Percentiles rank a stretch among this genome's conserved stretches.
Evolutionary conservation across 441 rosid species (phyloP).

Genomic region (Kokia cookei): DNA sequence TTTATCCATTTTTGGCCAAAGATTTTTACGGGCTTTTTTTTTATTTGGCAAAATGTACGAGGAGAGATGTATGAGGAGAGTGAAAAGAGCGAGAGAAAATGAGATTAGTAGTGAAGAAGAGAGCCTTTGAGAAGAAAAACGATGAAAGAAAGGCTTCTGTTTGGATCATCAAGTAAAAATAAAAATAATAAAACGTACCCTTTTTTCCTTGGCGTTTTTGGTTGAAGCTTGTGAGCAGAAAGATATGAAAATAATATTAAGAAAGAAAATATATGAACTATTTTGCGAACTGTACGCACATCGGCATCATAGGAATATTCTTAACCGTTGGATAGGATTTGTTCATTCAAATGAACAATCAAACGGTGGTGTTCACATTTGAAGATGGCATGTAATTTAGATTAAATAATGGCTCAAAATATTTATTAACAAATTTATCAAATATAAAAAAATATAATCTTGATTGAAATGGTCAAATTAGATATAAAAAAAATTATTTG

Average conservation of each 20-base stretch:
- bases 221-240: not conserved
- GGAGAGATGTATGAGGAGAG: not conserved
- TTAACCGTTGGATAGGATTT: not conserved
- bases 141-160: not conserved
- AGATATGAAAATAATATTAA: too few relatives aligned
- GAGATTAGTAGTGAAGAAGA: not conserved
- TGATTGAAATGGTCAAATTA: too few relatives aligned
- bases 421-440: too few relatives aligned
- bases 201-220: not conserved
- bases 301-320: not conserved
- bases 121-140: not conserved
- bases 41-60: not conserved
- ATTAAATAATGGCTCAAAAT: not conserved
- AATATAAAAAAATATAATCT: too few relatives aligned
- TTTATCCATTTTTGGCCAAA: not conserved
- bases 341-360: not conserved
- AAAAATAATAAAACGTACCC: not conserved
- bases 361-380: not conserved
- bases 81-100: not conserved
- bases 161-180: conserved; percentile 11
- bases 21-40: not conserved
- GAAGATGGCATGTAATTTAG: not conserved
- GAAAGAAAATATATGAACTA: not conserved
- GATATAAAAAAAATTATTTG: too few relatives aligned
- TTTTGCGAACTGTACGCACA: not conserved